These are phyloP conservation scores for Colletotrichum sublineola DNA, from an alignment of 2,329 filamentous ascomycete species.

Conservation along the genomic window DNA sequence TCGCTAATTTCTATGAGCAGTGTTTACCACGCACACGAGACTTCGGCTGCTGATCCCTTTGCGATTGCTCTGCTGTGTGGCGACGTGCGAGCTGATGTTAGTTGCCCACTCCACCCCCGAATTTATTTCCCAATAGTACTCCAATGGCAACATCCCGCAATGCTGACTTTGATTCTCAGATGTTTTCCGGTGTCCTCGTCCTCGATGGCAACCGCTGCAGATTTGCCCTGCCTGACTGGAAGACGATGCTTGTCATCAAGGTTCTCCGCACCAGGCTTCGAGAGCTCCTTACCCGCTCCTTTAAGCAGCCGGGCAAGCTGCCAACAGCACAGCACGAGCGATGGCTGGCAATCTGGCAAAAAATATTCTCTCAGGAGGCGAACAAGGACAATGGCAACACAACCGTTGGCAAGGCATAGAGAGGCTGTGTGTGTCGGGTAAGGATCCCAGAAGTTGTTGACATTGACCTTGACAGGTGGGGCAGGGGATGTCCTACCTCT, in stretches of 20 bases:
- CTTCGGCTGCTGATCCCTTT: conserved; percentile 83
- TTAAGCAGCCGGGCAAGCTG: conserved; percentile 75
- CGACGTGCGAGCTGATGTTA: conserved; percentile 86
- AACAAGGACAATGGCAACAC: conserved; percentile 50
- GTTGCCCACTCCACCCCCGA: conserved; percentile 43
- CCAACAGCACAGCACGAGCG: conserved; percentile 76
- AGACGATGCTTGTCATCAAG: conserved; percentile 90
- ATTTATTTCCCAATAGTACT: neutral
- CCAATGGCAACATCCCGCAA: neutral
- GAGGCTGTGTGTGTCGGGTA: neutral
- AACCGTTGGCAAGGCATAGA: conserved; percentile 48
- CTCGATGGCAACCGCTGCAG: conserved; percentile 89
- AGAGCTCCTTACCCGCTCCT: conserved; percentile 79
- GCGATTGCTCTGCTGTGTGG: conserved; percentile 88
- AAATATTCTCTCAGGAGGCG: conserved; percentile 72
- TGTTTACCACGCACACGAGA: conserved; percentile 92
- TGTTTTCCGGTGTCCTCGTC: conserved; percentile 88
- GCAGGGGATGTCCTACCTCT: neutral
- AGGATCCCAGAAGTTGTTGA: neutral
- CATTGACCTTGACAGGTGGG: neutral
- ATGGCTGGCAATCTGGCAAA: conserved; percentile 82
- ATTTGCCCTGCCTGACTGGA: conserved; percentile 90
- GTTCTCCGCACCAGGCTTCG: conserved; percentile 78
- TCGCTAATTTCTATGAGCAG: conserved; percentile 54
- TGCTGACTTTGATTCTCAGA: conserved; percentile 57